These are phyloP conservation scores for Rhododendron molle DNA, from an alignment of 148 eudicot species.

Conservation along the genomic window DNA sequence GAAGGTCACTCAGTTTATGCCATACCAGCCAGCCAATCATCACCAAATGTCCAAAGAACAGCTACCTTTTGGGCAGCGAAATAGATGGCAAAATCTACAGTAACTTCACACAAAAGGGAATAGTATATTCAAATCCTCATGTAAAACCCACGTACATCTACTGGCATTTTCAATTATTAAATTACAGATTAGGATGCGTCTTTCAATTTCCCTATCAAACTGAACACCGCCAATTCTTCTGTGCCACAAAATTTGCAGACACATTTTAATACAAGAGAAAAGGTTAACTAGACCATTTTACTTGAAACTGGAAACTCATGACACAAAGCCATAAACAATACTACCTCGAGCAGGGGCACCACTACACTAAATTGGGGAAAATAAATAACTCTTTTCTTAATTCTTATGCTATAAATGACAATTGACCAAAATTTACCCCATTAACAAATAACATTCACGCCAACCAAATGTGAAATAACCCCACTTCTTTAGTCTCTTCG, in stretches of 20 bases:
- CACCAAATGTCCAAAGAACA: background rate
- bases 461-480: background rate
- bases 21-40: background rate
- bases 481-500: background rate
- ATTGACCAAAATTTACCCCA: background rate
- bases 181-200: background rate
- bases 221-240: background rate
- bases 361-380: background rate
- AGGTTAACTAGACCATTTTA: background rate
- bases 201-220: background rate
- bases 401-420: background rate
- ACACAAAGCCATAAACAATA: background rate
- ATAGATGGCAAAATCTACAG: background rate
- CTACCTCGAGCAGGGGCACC: background rate
- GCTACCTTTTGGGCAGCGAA: background rate
- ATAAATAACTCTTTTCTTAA: background rate
- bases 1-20: background rate
- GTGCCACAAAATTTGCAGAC: background rate
- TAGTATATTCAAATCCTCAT: background rate
- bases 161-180: background rate
- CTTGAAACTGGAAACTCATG: background rate
- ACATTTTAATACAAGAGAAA: background rate
- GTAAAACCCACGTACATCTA: background rate
- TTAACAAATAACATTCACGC: background rate
- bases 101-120: background rate